A percentile compares a stretch with the other conserved stretches of the same genome.
Evolutionary conservation across 2,329 filamentous ascomycete species (phyloP).

Genomic region (Fusarium xylarioides): DNA sequence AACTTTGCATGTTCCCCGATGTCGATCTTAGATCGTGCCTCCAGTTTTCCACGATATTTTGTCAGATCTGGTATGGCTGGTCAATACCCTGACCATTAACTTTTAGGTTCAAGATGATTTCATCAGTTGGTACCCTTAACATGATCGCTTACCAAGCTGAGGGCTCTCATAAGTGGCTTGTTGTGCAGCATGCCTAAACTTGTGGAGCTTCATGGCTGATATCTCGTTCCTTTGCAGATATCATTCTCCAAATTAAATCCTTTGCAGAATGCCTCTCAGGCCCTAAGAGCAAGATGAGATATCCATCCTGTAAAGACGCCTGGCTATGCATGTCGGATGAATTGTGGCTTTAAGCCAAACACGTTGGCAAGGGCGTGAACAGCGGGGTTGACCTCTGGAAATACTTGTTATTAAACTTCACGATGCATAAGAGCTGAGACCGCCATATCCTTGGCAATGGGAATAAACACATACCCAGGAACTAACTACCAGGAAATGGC

Average conservation of each 20-base stretch:
- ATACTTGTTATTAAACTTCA: neutral
- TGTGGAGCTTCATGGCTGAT: neutral
- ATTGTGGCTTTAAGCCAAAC: neutral
- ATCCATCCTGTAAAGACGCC: neutral
- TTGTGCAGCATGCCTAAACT: neutral
- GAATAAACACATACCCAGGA: neutral
- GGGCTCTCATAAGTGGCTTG: neutral
- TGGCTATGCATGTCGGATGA: neutral
- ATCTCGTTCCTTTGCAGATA: conserved; percentile 4
- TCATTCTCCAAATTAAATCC: neutral
- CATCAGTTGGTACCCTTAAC: conserved; percentile 3
- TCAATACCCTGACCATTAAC: neutral
- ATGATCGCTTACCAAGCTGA: neutral
- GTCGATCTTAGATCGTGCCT: neutral
- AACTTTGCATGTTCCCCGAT: neutral
- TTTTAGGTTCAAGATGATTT: conserved; percentile 25
- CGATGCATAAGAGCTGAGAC: conserved; percentile 2
- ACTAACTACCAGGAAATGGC: conserved; percentile 9
- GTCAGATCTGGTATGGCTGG: conserved; percentile 5
- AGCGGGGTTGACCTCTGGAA: neutral
- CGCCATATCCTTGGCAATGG: conserved; percentile 7
- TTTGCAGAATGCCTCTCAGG: neutral
- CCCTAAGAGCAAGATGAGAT: neutral
- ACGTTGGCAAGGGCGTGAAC: neutral
- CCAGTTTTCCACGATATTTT: neutral